A percentile compares a stretch with the other conserved stretches of the same genome.
phyloP scores from a whole-genome alignment of 2,329 filamentous ascomycete genomes.

The Chaetomiaceae sp. region DNA sequence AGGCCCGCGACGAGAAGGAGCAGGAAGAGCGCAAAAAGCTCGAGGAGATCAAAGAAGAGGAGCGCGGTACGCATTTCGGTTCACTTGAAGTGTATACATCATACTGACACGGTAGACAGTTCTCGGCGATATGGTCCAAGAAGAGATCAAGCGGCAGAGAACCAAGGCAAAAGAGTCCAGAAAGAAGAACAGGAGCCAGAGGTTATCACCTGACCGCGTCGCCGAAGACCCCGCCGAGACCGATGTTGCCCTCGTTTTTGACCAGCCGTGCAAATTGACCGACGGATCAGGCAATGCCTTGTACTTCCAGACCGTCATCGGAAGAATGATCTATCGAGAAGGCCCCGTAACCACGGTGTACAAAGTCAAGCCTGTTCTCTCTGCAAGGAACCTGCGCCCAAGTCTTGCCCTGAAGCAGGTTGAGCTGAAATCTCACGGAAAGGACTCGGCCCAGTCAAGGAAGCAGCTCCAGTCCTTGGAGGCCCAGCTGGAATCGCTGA shows the following conservation, averaged over 20 bases:
- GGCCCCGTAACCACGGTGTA: conserved; percentile 65
- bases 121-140: conserved; percentile 65
- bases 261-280: conserved; percentile 60
- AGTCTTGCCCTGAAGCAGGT: conserved; percentile 73
- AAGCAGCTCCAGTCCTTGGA: conserved; percentile 74
- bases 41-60: conserved; percentile 61
- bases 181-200: conserved; percentile 51
- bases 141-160: conserved; percentile 65
- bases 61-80: conserved; percentile 38
- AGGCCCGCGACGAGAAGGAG: conserved; percentile 53
- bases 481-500: conserved; percentile 68
- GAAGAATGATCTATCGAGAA: conserved; percentile 61
- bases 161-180: conserved; percentile 61
- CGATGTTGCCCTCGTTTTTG: conserved; percentile 53
- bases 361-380: conserved; percentile 65
- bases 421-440: conserved; percentile 52
- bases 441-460: conserved; percentile 62
- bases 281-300: conserved; percentile 61
- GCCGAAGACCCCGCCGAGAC: conserved; percentile 31
- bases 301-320: conserved; percentile 66
- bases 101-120: conserved; percentile 29
- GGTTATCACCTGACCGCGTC: conserved; percentile 35
- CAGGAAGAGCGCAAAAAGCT: conserved; percentile 49
- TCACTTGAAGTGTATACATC: too few species aligned
- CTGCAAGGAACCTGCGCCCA: conserved; percentile 51